Percentiles rank a stretch among this genome's conserved stretches.
Conservation (phyloP, 2,329 filamentous ascomycete genomes). For the Fusarium sp. region DNA sequence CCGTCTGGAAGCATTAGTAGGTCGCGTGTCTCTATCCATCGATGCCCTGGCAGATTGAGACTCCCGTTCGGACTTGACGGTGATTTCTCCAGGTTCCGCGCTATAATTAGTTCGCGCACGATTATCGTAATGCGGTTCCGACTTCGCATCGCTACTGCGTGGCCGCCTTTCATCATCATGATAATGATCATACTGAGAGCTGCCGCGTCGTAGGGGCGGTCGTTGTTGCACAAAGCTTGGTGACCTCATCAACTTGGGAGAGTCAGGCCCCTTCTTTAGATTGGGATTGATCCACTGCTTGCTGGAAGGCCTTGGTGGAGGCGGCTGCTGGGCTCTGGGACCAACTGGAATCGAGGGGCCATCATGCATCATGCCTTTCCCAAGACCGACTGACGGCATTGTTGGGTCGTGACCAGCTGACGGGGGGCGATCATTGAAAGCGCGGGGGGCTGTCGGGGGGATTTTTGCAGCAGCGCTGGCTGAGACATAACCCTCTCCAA, state of each 20-base stretch:
- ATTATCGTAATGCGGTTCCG: conserved; percentile 52
- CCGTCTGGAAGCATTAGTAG: conserved; percentile 17
- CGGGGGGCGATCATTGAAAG: conserved; percentile 60
- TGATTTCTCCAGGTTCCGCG: conserved; percentile 59
- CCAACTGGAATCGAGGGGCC: conserved; percentile 62
- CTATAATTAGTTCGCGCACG: conserved; percentile 53
- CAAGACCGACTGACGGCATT: conserved; percentile 52
- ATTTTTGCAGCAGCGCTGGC: conserved; percentile 53
- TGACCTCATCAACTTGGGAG: conserved; percentile 61
- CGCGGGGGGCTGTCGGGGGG: conserved; percentile 63
- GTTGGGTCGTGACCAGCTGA: conserved; percentile 53
- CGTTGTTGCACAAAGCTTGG: conserved; percentile 59
- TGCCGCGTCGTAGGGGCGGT: conserved; percentile 51
- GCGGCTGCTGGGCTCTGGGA: conserved; percentile 61
- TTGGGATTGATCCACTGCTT: conserved; percentile 69
- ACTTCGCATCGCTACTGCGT: conserved; percentile 63
- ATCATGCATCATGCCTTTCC: conserved; percentile 53
- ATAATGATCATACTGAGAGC: conserved; percentile 48
- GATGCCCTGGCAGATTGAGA: conserved; percentile 46
- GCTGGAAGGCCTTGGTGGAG: conserved; percentile 58
- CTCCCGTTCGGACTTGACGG: conserved; percentile 52
- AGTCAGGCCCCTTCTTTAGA: conserved; percentile 61
- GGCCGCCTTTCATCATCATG: conserved; percentile 57
- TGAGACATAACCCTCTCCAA: conserved; percentile 45
- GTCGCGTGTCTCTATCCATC: conserved; percentile 37